These are phyloP conservation scores for Apiotrichum brassicae DNA, from an alignment of 1,284 basidiomycete species.

Conservation along the genomic window DNA sequence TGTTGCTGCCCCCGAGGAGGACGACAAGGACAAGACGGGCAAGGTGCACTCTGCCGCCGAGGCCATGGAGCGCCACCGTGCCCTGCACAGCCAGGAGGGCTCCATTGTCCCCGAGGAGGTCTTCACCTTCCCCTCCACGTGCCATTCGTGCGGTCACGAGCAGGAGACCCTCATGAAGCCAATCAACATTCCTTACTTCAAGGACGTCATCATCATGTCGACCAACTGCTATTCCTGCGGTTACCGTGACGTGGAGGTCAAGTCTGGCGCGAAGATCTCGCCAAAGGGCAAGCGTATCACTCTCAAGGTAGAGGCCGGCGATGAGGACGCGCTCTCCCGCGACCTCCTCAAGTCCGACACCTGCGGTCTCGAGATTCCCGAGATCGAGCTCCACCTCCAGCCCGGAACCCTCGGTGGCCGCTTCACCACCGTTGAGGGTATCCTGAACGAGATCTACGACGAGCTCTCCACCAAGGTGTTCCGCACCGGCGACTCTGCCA, in stretches of 20 bases:
- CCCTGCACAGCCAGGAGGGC: slow-evolving; percentile 30
- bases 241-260: slow-evolving; percentile 96
- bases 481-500: slow-evolving; percentile 49
- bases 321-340: slow-evolving; percentile 85
- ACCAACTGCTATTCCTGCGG: slow-evolving; percentile 93
- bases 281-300: slow-evolving; percentile 78
- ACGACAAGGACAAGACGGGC: slow-evolving; percentile 48
- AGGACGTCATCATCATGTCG: slow-evolving; percentile 98
- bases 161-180: slow-evolving; percentile 92
- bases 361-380: slow-evolving; percentile 82
- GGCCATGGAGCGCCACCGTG: slow-evolving; percentile 15
- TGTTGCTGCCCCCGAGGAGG: slow-evolving; percentile 35
- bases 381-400: slow-evolving; percentile 87
- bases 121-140: slow-evolving; percentile 78
- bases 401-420: slow-evolving; percentile 95
- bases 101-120: slow-evolving; percentile 67
- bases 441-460: slow-evolving; percentile 90
- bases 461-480: slow-evolving; percentile 91
- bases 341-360: slow-evolving; percentile 96
- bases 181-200: slow-evolving; percentile 96
- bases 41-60: slow-evolving; percentile 42
- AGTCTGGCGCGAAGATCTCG: slow-evolving; percentile 84
- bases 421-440: slow-evolving; percentile 95
- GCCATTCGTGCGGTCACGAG: slow-evolving; percentile 79
- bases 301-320: slow-evolving; percentile 68